Evolutionary conservation across 257 asterid genomes (phyloP), one percentile per base, ranked within the genome.

Genomic region (Eustoma russellianum): DNA sequence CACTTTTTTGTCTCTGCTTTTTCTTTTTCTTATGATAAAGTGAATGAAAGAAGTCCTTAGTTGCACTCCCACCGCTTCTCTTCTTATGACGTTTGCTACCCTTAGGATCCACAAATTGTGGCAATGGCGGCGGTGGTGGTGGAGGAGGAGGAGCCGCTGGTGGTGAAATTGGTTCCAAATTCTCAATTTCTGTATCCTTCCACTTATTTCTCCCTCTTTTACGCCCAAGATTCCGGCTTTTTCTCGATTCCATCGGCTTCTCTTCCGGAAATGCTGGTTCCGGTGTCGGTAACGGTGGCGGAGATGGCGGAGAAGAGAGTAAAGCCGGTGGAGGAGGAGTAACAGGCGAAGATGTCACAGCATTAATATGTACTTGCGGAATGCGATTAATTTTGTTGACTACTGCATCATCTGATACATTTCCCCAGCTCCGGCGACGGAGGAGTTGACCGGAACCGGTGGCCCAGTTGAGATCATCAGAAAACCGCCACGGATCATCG

Each of bases 11-110:
- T 62, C 94, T 75, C 28, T 81, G 88, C 34, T 79, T 77, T 60
- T 76, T 87, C 78, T 83, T 83, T 78, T 77, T 91, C 55, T 87
- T 90, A 40, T 70, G 74, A 70, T 82, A 80, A 9, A 91, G 74
- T 17, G 98, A 87, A 40, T 80, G 79, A 53, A 82, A 46, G 62
- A 91, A 87, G 64, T 77, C 90, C 47, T 87, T 91, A 0, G 95
- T 83, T 3, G 92, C 76, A 65, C 62, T 85, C 43, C 72, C 65
- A 1, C 90, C 85, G 35, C 71, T 70, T 68, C 93, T 74, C 66
- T 80, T 82, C 62, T 76, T 57, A 11, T 11, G 9, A 7, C 65
- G 70, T 65, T 64, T 74, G 56, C 80, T 74, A 44, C 61, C 72
- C 49, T 59, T 74, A 33, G 67, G 70, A 79, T 61, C 66, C 53